Evolutionary conservation across 1,284 basidiomycete genomes (phyloP).

Genomic region (Pseudomicrostroma phylloplanum): DNA sequence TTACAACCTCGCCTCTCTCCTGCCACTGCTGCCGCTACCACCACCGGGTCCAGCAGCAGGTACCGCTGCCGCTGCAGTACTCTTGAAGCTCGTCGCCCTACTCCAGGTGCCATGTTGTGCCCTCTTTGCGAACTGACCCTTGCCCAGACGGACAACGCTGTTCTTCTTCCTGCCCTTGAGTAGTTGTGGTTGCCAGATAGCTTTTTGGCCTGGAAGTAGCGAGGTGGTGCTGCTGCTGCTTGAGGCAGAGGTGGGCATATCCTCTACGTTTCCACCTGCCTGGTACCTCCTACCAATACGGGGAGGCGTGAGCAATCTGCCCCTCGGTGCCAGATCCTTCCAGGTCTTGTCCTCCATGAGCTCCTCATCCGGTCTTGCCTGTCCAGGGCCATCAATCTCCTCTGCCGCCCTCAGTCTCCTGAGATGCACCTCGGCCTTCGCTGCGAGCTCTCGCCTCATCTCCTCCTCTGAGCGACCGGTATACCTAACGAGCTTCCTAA

Average conservation of each 20-base stretch:
- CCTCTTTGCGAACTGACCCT: conserved; percentile 43
- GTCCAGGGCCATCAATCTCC: conserved; percentile 9
- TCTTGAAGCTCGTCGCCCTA: no score
- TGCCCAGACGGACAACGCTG: conserved; percentile 42
- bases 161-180: conserved; percentile 21
- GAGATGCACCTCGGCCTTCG: conserved; percentile 30
- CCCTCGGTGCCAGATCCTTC: conserved; percentile 20
- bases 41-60: no score
- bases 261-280: conserved; percentile 23
- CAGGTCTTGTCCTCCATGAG: conserved; percentile 28
- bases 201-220: conserved; percentile 4
- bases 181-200: conserved; percentile 9
- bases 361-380: conserved; percentile 2
- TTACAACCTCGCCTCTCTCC: no score
- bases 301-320: conserved; percentile 32
- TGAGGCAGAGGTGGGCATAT: conserved; percentile 13
- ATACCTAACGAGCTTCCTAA: conserved; percentile 36
- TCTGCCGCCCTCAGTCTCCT: conserved; percentile 34
- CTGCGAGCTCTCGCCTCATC: conserved; percentile 26
- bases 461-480: conserved; percentile 24
- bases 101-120: background rate
- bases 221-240: conserved; percentile 12
- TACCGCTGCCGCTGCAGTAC: no score
- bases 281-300: conserved; percentile 20
- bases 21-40: no score